Base-by-base conservation (phyloP, 2,329 filamentous ascomycete genomes). In the Diatrype stigma region DNA sequence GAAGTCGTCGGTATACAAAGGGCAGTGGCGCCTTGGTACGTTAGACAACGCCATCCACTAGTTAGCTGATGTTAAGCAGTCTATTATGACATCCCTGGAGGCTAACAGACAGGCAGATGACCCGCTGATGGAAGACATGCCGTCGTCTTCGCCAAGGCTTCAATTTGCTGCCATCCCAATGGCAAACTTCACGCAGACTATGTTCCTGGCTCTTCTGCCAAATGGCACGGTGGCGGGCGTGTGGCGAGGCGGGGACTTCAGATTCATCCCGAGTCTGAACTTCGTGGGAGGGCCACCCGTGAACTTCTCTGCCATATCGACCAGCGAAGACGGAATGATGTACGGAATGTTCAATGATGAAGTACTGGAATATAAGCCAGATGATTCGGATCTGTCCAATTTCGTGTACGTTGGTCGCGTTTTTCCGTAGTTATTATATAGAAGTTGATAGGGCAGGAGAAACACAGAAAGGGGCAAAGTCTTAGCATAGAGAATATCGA, bases 221-320 rank as follows among this genome's bases (percentile, higher is more conserved):
- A 12, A 37, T 16, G 51, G 51, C 2, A 42, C 42, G 19, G 45
- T 52, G 16, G 32, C 30, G 22, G 48, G 32, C 8, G 19, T 21
- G 17, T 50, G 44, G 42, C 42, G 42, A 42, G 34, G 26, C 17
- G 42, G 35, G 28, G 42, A 11, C 6, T 44, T 6, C 6, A 11
- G 5, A 5, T 5, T 4, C 42, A 44, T 23, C 7, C 19, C 42
- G 23, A 6, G 42, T 5, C 6, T 44, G 6, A 8, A 51, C 35
- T 37, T 37, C 34, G 6, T 6, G 5, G 34, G 34, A 47, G 38
- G 16, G 56, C 45, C 12, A 23, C 51, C 53, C 3, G 38, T 42
- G 44, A 60, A 53, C 30, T 61, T 61, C 47, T 57, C 54, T 1
- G 57, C 57, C 11, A 60, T 61, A 8, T 56, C 59, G 19, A 55